Conservation (phyloP, 108 stramenopile genomes). For the Poteriospumella lacustris region DNA sequence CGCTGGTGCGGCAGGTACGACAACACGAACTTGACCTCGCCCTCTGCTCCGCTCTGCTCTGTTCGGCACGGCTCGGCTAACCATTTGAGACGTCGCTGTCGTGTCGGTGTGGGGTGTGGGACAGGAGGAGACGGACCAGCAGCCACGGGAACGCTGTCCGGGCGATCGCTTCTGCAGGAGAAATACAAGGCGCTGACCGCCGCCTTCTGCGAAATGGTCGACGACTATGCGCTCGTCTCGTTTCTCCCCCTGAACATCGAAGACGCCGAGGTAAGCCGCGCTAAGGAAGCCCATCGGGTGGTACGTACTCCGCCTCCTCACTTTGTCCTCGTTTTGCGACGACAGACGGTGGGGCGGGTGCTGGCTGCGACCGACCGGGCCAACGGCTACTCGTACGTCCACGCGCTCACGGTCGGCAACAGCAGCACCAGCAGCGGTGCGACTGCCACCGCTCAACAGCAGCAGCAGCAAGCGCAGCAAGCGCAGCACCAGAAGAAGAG, state of each 20-base stretch:
- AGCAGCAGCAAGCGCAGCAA: too few relatives aligned
- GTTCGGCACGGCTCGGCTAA: too few relatives aligned
- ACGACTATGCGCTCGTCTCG: slow-evolving; percentile 48
- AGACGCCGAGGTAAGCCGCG: slow-evolving; percentile 34
- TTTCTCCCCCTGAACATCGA: slow-evolving; percentile 51
- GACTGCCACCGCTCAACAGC: too few relatives aligned
- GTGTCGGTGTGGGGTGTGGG: too few relatives aligned
- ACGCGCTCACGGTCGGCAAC: too few relatives aligned
- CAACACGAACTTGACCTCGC: background rate
- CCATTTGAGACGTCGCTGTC: too few relatives aligned
- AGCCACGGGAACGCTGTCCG: too few relatives aligned
- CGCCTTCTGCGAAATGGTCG: slow-evolving; percentile 52
- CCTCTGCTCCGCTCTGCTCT: too few relatives aligned
- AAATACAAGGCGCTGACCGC: slow-evolving; percentile 38
- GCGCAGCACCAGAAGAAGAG: background rate
- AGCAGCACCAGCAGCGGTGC: too few relatives aligned
- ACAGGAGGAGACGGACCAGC: too few relatives aligned
- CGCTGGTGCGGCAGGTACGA: background rate
- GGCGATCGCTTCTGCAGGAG: background rate
- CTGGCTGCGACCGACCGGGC: slow-evolving; percentile 50
- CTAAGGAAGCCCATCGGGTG: background rate
- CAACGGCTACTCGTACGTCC: slow-evolving; percentile 47
- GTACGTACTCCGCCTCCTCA: background rate
- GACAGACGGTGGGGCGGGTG: slow-evolving; percentile 42
- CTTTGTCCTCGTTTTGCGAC: background rate